These are phyloP conservation scores for Scutellaria barbata DNA, from an alignment of 257 asterid genomes.

Conservation along the genomic window DNA sequence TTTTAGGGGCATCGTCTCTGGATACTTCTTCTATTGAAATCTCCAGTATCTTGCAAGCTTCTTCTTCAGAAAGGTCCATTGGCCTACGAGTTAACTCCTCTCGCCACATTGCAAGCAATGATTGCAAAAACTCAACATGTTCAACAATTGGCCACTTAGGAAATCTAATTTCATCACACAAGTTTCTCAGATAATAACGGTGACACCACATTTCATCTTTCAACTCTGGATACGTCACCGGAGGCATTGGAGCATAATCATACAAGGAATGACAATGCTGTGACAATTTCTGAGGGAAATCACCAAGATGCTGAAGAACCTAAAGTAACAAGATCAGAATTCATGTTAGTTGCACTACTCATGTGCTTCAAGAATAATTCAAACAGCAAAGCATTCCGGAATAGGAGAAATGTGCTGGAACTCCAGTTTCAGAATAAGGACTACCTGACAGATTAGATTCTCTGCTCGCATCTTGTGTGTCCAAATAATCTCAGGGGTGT, in stretches of 20 bases:
- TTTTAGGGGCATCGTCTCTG: constrained; percentile 79
- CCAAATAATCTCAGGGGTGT: constrained; percentile 99
- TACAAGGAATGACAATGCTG: constrained; percentile 94
- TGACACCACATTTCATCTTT: constrained; percentile 99
- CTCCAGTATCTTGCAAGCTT: constrained; percentile 94
- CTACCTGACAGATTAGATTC: constrained; percentile 90
- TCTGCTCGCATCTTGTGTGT: constrained; percentile 99
- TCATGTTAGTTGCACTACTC: constrained; percentile 31
- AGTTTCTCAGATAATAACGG: constrained; percentile 89
- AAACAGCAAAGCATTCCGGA: constrained; percentile 26
- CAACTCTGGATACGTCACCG: constrained; percentile 96
- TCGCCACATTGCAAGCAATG: constrained; percentile 96
- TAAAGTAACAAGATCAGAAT: constrained; percentile 39
- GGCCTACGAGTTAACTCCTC: constrained; percentile 98
- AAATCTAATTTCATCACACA: constrained; percentile 96
- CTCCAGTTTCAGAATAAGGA: constrained; percentile 27
- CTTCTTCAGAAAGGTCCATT: constrained; percentile 99
- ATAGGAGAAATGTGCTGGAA: constrained; percentile 14
- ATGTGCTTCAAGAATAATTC: constrained; percentile 28
- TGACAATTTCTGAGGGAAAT: constrained; percentile 90
- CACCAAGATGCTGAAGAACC: constrained; percentile 99
- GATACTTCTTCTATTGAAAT: constrained; percentile 89
- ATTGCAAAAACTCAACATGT: constrained; percentile 97
- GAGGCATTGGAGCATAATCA: constrained; percentile 99
- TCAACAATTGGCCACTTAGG: constrained; percentile 99